These are phyloP conservation scores for Lactifluus pinguis DNA, from an alignment of 768 basidiomycete species.

Conservation along the genomic window DNA sequence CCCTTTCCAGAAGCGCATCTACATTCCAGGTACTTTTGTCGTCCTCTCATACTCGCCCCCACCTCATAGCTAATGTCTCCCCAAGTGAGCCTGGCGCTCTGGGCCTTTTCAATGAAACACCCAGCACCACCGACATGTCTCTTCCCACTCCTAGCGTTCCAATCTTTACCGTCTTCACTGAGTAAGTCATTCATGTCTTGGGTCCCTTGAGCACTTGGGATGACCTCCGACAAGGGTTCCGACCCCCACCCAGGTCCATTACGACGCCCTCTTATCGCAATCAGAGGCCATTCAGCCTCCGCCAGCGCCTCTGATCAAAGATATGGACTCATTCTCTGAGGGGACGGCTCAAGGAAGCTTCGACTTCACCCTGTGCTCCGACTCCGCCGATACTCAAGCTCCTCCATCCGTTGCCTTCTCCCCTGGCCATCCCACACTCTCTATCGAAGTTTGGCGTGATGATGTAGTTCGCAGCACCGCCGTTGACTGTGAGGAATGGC, in stretches of 20 bases:
- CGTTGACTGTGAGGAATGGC: neutral
- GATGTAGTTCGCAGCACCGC: constrained; percentile 24
- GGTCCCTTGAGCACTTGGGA: neutral
- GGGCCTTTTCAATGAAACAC: constrained; percentile 19
- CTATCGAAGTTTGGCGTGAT: constrained; percentile 38
- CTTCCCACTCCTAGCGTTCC: constrained; percentile 13
- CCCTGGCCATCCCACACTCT: constrained; percentile 21
- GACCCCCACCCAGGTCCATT: constrained; percentile 1
- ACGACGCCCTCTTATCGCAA: constrained; percentile 7
- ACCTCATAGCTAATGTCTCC: neutral
- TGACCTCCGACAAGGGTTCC: constrained; percentile 2
- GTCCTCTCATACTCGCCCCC: neutral
- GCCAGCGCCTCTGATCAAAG: constrained; percentile 45
- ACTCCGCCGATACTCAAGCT: constrained; percentile 1
- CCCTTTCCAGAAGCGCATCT: constrained; percentile 15
- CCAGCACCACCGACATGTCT: constrained; percentile 17
- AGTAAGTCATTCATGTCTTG: constrained; percentile 12
- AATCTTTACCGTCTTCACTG: neutral
- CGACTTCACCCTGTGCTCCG: constrained; percentile 32
- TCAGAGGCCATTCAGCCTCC: constrained; percentile 20
- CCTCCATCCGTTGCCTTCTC: constrained; percentile 17
- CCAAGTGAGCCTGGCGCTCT: constrained; percentile 15
- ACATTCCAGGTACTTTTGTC: constrained; percentile 7
- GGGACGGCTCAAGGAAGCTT: constrained; percentile 46
- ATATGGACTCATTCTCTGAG: constrained; percentile 52